These are phyloP conservation scores for Stevia rebaudiana DNA, from an alignment of 140 eudicot genomes.

Conservation along the genomic window DNA sequence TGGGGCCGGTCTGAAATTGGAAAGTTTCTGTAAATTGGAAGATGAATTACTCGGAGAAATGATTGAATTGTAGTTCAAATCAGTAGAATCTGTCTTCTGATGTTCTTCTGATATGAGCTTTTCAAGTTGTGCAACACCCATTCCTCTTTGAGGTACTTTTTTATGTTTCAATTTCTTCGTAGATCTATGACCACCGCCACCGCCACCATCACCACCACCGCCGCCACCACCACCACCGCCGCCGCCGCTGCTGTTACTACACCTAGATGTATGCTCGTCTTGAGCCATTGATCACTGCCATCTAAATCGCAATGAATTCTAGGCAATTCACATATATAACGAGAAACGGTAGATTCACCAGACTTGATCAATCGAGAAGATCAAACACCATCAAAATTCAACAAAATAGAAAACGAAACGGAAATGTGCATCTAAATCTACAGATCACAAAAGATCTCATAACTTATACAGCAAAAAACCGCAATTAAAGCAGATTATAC, in stretches of 20 bases:
- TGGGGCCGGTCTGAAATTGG: conserved; percentile 29
- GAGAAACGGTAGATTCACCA: conserved; percentile 1
- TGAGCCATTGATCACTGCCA: conserved; percentile 60
- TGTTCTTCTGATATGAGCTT: conserved; percentile 68
- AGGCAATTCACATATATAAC: conserved; percentile 6
- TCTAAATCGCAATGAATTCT: conserved; percentile 36
- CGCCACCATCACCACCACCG: conserved; percentile 14
- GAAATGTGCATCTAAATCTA: conserved; percentile 37
- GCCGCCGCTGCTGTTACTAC: conserved; percentile 43
- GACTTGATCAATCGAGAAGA: conserved; percentile 23
- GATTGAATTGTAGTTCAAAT: conserved; percentile 26
- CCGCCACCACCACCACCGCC: conserved; percentile 26
- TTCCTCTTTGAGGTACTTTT: conserved; percentile 86
- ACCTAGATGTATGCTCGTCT: conserved; percentile 54
- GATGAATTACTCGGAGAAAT: conserved; percentile 33
- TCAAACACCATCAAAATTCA: conserved; percentile 10
- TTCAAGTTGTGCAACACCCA: conserved; percentile 93
- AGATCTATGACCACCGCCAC: conserved; percentile 34
- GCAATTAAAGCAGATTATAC: conserved; percentile 21
- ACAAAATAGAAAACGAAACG: conserved; percentile 22
- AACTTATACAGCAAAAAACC: neutral
- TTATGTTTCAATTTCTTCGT: conserved; percentile 56
- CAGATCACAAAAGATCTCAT: conserved; percentile 27
- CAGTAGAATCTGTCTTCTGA: conserved; percentile 38
- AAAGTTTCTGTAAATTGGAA: conserved; percentile 29